These are phyloP conservation scores for Allium fistulosum DNA, from an alignment of 106 monocot genomes.

Conservation along the genomic window DNA sequence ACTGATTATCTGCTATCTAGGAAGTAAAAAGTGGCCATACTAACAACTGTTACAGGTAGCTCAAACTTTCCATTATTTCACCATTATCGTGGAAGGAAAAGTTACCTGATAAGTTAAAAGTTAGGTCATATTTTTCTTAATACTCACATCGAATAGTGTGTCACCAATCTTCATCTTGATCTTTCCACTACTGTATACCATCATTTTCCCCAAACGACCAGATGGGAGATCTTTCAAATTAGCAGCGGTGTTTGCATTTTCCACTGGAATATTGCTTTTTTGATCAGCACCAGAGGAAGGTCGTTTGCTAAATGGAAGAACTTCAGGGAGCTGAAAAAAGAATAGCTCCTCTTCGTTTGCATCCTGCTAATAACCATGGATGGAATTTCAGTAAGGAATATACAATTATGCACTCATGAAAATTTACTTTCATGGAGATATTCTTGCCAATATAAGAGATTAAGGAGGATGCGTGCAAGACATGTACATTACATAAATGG, in stretches of 20 bases:
- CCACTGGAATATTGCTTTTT: constrained; percentile 2
- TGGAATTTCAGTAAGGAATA: no score
- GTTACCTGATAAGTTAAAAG: background rate
- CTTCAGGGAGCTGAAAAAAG: constrained; percentile 57
- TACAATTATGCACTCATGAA: no score
- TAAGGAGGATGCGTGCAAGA: no score
- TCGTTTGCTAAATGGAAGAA: constrained; percentile 38
- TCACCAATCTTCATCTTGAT: constrained; percentile 91
- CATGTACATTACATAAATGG: no score
- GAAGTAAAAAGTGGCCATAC: no score
- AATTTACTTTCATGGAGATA: no score
- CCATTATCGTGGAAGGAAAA: no score
- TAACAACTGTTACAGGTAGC: no score
- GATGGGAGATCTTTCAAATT: constrained; percentile 48
- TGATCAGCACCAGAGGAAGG: background rate
- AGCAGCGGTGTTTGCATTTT: constrained; percentile 9
- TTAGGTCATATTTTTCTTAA: background rate
- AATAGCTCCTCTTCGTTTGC: constrained; percentile 28
- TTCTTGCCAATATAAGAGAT: no score
- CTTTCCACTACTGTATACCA: constrained; percentile 73
- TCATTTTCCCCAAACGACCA: constrained; percentile 65
- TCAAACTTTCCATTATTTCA: no score
- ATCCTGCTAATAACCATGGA: constrained; percentile 20
- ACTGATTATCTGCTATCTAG: no score
- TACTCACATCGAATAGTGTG: constrained; percentile 53